Conservation (phyloP, 306 rosid genomes). For the Psophocarpus tetragonolobus region DNA sequence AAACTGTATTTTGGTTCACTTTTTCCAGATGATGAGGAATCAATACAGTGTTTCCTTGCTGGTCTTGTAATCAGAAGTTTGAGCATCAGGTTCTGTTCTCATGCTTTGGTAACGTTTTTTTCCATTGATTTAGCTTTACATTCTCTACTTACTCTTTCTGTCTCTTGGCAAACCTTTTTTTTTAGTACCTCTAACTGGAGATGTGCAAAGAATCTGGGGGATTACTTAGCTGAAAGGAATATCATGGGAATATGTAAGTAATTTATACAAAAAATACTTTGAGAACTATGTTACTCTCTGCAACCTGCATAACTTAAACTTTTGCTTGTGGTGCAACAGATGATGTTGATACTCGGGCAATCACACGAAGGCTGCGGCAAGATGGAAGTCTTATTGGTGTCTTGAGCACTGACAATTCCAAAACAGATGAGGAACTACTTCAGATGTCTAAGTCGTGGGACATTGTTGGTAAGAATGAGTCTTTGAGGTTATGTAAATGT, state of each 20-base stretch:
- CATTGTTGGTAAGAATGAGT: slow-evolving; percentile 76
- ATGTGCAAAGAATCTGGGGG: slow-evolving; percentile 63
- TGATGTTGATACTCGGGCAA: slow-evolving; percentile 95
- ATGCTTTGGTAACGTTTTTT: background rate
- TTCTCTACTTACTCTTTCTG: slow-evolving; percentile 1
- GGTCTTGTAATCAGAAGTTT: slow-evolving; percentile 84
- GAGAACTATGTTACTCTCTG: background rate
- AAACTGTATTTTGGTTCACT: background rate
- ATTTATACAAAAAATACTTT: slow-evolving; percentile 7
- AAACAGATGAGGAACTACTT: slow-evolving; percentile 81
- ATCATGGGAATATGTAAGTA: slow-evolving; percentile 98
- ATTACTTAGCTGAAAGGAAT: slow-evolving; percentile 81
- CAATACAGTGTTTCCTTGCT: slow-evolving; percentile 75
- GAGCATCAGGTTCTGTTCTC: slow-evolving; percentile 64
- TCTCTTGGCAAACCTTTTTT: slow-evolving; percentile 22
- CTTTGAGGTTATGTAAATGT: slow-evolving; percentile 1
- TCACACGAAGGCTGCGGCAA: slow-evolving; percentile 87
- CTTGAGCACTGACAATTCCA: slow-evolving; percentile 81
- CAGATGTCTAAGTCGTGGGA: slow-evolving; percentile 84
- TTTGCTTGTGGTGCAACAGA: slow-evolving; percentile 52
- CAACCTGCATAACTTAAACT: background rate
- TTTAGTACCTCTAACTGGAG: slow-evolving; percentile 94
- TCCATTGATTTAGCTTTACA: slow-evolving; percentile 17
- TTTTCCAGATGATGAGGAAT: slow-evolving; percentile 83
- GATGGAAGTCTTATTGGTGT: slow-evolving; percentile 98